Percentiles rank a stretch among this genome's conserved stretches.
phyloP scores from a whole-genome alignment of 164 flowering plant genomes.

The Buxus sempervirens region DNA sequence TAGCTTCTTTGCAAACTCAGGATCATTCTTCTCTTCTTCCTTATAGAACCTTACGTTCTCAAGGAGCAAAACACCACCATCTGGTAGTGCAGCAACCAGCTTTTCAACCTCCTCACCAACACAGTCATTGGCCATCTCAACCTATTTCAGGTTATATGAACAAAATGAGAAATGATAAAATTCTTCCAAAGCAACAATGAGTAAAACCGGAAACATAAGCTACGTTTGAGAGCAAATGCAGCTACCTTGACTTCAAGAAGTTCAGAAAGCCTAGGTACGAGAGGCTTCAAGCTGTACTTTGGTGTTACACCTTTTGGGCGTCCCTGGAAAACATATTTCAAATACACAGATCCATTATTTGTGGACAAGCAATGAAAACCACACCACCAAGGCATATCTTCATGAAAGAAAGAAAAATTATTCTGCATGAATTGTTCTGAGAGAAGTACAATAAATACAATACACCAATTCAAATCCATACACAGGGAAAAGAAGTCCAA shows the following conservation, averaged over 20 bases:
- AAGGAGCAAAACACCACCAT: slow-evolving; percentile 80
- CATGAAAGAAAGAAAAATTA: too few species aligned
- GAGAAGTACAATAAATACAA: too few species aligned
- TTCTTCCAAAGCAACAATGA: background rate
- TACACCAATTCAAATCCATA: too few species aligned
- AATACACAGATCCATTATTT: background rate
- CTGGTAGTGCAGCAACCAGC: slow-evolving; percentile 58
- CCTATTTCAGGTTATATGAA: slow-evolving; percentile 30
- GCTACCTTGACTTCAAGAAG: slow-evolving; percentile 68
- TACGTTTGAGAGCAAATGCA: background rate
- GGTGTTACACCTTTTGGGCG: slow-evolving; percentile 88
- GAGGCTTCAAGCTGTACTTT: slow-evolving; percentile 82
- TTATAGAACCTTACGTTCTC: slow-evolving; percentile 84
- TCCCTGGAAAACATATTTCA: slow-evolving; percentile 41
- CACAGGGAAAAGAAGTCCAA: too few species aligned
- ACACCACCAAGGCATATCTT: background rate
- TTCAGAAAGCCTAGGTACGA: slow-evolving; percentile 78
- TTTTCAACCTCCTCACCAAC: slow-evolving; percentile 75
- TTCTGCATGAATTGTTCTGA: too few species aligned
- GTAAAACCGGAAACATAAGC: background rate
- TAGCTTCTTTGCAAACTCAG: slow-evolving; percentile 80
- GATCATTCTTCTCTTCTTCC: slow-evolving; percentile 93
- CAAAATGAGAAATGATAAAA: background rate
- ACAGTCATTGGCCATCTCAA: slow-evolving; percentile 76
- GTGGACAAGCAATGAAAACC: background rate